These are phyloP conservation scores for Pecoramyces ruminantium DNA, from an alignment of 192 early-diverging fungal genomes.

Conservation along the genomic window DNA sequence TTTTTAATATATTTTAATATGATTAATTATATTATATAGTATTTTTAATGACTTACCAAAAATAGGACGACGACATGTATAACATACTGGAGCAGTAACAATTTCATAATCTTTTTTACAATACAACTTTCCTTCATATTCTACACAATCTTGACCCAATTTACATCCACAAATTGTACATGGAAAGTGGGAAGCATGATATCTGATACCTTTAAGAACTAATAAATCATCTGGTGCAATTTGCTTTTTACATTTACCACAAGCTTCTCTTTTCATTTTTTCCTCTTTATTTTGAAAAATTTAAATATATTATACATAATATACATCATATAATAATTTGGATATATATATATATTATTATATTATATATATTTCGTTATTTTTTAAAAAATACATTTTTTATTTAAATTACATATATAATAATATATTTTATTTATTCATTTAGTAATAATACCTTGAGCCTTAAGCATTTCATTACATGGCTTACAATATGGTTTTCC, in stretches of 20 bases:
- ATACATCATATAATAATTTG: too few species aligned
- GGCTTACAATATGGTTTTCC: constrained; percentile 24
- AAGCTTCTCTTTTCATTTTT: neutral
- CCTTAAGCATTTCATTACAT: constrained; percentile 6
- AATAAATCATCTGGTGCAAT: neutral
- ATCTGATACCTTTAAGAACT: constrained; percentile 10
- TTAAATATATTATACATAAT: too few species aligned
- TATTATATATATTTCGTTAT: too few species aligned
- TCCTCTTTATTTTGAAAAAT: neutral
- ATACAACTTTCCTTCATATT: constrained; percentile 29
- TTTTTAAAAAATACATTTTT: neutral
- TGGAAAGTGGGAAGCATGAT: constrained; percentile 23
- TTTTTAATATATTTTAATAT: too few species aligned
- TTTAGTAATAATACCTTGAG: neutral
- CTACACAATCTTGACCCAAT: constrained; percentile 10
- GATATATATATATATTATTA: neutral
- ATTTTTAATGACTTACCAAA: too few species aligned
- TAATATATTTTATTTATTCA: too few species aligned
- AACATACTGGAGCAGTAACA: constrained; percentile 12
- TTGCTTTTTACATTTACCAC: neutral
- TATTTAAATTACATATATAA: neutral
- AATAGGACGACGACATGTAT: constrained; percentile 19
- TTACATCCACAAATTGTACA: constrained; percentile 17
- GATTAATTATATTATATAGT: too few species aligned
- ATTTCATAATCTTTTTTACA: constrained; percentile 18